phyloP scores from a whole-genome alignment of 2,329 filamentous ascomycete species.

The Ophiosphaerella korrae region DNA sequence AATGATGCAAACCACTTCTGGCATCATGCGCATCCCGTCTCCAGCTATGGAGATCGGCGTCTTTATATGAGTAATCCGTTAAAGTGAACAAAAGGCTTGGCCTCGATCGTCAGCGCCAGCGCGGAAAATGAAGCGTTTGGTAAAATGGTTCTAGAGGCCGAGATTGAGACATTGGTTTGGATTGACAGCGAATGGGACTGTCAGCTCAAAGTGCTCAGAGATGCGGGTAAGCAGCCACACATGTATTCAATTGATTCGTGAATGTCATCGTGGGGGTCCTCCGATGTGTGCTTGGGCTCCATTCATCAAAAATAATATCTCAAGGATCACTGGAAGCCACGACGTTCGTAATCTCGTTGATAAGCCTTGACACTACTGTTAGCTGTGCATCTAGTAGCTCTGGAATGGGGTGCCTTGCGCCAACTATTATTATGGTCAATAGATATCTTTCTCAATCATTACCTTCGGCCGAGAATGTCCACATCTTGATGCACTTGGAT shows the following conservation, averaged over 20 bases:
- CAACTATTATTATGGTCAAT: no score
- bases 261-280: conserved; percentile 65
- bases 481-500: no score
- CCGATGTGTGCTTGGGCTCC: conserved; percentile 65
- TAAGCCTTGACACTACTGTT: no score
- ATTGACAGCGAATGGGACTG: conserved; percentile 71
- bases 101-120: conserved; percentile 52
- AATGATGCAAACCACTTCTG: conserved; percentile 69
- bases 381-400: no score
- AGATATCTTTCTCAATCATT: no score
- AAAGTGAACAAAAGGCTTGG: conserved; percentile 62
- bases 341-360: no score
- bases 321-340: conserved; percentile 42
- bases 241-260: conserved; percentile 72
- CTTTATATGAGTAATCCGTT: conserved; percentile 52
- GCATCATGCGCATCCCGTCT: conserved; percentile 53
- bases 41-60: no score
- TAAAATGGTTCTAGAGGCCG: conserved; percentile 57
- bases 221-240: conserved; percentile 68
- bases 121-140: conserved; percentile 56
- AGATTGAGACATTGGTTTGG: conserved; percentile 61
- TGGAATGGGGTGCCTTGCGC: no score
- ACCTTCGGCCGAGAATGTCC: no score
- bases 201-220: conserved; percentile 63
- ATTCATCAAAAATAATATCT: conserved; percentile 63